phyloP scores from a whole-genome alignment of 495 filamentous ascomycete species.

The Neurospora hispaniola region DNA sequence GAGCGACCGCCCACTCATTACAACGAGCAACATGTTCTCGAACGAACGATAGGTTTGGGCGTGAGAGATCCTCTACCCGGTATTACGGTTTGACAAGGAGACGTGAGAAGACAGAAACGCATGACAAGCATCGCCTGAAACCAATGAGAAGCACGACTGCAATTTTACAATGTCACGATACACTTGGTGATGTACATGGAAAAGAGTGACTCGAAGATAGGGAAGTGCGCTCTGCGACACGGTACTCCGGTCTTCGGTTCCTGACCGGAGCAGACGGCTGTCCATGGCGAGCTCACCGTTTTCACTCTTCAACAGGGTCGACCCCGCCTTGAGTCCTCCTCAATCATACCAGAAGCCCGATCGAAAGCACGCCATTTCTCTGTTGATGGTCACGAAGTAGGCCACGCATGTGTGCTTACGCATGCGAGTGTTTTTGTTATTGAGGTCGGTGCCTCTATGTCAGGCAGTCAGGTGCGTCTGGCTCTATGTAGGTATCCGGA shows the following conservation, averaged over 20 bases:
- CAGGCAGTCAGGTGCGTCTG: background rate
- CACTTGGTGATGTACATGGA: background rate
- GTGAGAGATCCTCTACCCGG: background rate
- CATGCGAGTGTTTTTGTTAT: background rate
- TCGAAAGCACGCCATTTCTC: background rate
- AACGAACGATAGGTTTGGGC: background rate
- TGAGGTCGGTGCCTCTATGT: background rate
- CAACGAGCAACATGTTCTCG: background rate
- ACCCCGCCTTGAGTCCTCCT: background rate
- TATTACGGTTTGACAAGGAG: background rate
- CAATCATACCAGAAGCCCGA: background rate
- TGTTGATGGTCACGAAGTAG: background rate
- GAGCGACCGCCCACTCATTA: background rate
- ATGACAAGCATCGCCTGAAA: background rate
- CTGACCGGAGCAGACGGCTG: background rate
- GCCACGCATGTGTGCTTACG: background rate
- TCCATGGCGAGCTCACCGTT: background rate
- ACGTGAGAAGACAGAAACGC: background rate
- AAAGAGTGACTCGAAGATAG: background rate
- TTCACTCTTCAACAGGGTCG: background rate
- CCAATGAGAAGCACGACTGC: background rate
- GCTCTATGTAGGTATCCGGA: background rate
- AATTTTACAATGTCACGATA: background rate
- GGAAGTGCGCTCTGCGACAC: background rate
- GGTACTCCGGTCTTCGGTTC: background rate